Evolutionary conservation across 192 early-diverging fungal species (phyloP).

Genomic region (Coemansia sp.): DNA sequence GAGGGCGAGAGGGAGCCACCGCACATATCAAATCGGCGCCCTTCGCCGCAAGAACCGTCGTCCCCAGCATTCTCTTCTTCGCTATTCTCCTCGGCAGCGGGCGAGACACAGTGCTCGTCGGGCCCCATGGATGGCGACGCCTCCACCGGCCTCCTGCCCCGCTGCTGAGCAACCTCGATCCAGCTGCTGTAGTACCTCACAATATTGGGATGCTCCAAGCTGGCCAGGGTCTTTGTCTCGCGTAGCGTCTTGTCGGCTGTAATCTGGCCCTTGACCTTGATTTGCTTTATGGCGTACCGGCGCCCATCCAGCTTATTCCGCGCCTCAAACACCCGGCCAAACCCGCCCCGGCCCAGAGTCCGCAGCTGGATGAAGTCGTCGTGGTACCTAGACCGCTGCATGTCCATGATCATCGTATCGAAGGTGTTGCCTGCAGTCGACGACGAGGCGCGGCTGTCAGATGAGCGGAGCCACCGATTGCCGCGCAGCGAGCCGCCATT

Average conservation of each 20-base stretch:
- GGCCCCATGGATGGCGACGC: not conserved
- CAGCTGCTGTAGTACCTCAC: slow-evolving; percentile 92
- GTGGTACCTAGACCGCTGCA: slow-evolving; percentile 62
- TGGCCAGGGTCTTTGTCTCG: slow-evolving; percentile 86
- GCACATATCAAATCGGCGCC: not conserved
- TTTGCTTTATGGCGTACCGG: slow-evolving; percentile 90
- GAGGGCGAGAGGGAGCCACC: not conserved
- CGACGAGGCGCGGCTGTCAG: not conserved
- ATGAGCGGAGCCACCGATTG: not conserved
- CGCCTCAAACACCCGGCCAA: slow-evolving; percentile 82
- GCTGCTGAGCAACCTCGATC: slow-evolving; percentile 69
- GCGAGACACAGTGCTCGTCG: slow-evolving; percentile 3
- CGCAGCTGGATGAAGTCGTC: slow-evolving; percentile 81
- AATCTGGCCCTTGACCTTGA: slow-evolving; percentile 62
- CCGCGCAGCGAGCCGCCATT: not conserved
- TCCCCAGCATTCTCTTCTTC: not conserved
- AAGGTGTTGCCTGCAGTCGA: slow-evolving; percentile 13
- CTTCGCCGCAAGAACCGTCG: not conserved
- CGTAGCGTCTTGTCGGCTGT: slow-evolving; percentile 75
- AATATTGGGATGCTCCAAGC: slow-evolving; percentile 84
- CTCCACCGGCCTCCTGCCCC: not conserved
- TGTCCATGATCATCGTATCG: slow-evolving; percentile 46
- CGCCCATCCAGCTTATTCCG: slow-evolving; percentile 85
- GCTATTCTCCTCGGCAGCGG: not conserved
- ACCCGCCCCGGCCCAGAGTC: slow-evolving; percentile 86